A percentile compares a stretch with the other conserved stretches of the same genome.
Conservation (phyloP, 2,329 filamentous ascomycete genomes). For the Berkeleyomyces basicola region DNA sequence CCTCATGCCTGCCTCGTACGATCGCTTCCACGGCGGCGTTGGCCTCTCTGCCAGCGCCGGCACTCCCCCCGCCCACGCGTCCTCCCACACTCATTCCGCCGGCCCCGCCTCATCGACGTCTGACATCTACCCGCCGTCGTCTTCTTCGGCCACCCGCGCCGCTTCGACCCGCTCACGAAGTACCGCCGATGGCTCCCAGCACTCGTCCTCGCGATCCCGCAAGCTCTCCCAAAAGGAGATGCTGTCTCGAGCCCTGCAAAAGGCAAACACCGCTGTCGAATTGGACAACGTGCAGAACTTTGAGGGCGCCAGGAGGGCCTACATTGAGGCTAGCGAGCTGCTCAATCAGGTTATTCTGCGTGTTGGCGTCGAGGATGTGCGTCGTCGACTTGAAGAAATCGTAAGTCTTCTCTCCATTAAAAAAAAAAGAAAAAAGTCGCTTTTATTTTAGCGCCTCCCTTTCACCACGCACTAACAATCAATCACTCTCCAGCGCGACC, state of each 20-base stretch:
- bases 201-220: constrained; percentile 6
- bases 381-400: constrained; percentile 81
- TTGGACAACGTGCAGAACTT: constrained; percentile 94
- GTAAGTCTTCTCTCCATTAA: constrained; percentile 35
- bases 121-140: not conserved
- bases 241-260: constrained; percentile 87
- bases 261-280: constrained; percentile 88
- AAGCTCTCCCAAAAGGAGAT: constrained; percentile 72
- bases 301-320: constrained; percentile 77
- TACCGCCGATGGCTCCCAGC: constrained; percentile 1
- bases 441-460: not conserved
- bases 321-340: constrained; percentile 76
- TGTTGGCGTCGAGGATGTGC: constrained; percentile 73
- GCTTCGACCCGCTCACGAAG: not conserved
- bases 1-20: constrained; percentile 12
- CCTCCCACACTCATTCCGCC: not conserved
- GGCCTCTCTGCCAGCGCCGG: not conserved
- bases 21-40: constrained; percentile 4
- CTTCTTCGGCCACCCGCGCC: not conserved
- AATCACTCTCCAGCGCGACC: constrained; percentile 46
- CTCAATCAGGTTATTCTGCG: constrained; percentile 75
- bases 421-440: not conserved
- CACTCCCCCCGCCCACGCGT: not conserved
- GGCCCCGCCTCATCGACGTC: not conserved
- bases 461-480: not conserved